Evolutionary conservation across 2,329 filamentous ascomycete species (phyloP), one percentile per base, ranked within the genome.

Genomic region (Beauveria rudraprayagi): DNA sequence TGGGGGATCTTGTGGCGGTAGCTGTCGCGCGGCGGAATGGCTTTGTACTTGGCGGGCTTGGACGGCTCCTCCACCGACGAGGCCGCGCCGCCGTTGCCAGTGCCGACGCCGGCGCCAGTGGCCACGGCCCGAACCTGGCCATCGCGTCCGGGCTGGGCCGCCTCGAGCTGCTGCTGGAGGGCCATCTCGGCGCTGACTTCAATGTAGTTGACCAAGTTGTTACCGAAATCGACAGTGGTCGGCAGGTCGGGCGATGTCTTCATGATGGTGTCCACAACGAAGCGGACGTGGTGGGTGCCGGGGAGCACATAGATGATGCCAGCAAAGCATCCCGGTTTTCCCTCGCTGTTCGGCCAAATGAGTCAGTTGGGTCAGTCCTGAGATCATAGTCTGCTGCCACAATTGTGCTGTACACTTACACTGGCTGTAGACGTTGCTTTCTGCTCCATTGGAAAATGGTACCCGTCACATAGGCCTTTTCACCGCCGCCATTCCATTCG

Each of bases 371-470:
- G 34, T 64, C 50, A 57, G 61, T 52, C 63, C 67, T 60, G 70
- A 64, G 52, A 63, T 62, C 56, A 54, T 67, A 57, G 37, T 24
- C 34, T 34, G 14, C n/a, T 10, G 17, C 22, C 30, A 34, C 19
- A 34, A 16, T 40, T 19, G 17, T 28, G 34, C 8, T 26, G 10
- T 28, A 24, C 14, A 85, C 89, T 84, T 83, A 96, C 92, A 91
- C 88, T 73, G 84, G 87, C 74, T 92, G 86, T 70, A 99, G 79
- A 67, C 89, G 85, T 72, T 92, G 95, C 76, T 97, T 97, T 72
- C 89, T 88, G 75, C 95, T 92, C 94, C 94, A 99, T 72, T 93
- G 90, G 68, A 96, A 95, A 71, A 97, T 97, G 22, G 94, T 97
- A 66, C 93, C 93, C 0, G 94, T 99, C 51, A 99, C 92, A 73